Percentiles rank a stretch among this genome's conserved stretches.
Conservation (phyloP, 192 early-diverging fungal genomes). For the Dimargaris cristalligena region DNA sequence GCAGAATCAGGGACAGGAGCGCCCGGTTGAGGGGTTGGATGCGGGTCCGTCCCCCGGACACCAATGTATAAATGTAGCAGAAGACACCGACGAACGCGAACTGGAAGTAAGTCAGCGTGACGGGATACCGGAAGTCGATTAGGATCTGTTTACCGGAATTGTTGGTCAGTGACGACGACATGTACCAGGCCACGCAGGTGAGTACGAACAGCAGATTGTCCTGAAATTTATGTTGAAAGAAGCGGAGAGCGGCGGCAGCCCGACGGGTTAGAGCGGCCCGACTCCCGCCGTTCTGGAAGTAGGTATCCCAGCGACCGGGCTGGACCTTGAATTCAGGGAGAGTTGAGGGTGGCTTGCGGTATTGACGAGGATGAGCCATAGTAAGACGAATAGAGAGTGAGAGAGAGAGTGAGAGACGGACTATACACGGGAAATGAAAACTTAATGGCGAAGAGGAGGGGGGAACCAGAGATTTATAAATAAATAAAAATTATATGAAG, state of each 20-base stretch:
- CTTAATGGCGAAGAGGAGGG: too few relatives aligned
- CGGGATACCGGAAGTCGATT: conserved; percentile 55
- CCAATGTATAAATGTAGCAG: conserved; percentile 28
- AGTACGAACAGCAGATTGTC: conserved; percentile 39
- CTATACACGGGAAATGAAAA: too few relatives aligned
- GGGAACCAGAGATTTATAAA: too few relatives aligned
- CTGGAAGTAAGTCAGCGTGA: conserved; percentile 71
- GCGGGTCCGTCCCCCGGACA: conserved; percentile 23
- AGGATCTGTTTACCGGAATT: conserved; percentile 71
- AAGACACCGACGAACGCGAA: conserved; percentile 60
- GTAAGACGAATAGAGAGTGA: too few relatives aligned
- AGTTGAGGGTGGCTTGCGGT: too few relatives aligned
- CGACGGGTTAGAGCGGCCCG: neutral
- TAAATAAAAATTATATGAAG: too few relatives aligned
- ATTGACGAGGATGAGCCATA: too few relatives aligned
- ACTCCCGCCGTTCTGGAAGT: neutral
- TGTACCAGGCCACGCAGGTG: conserved; percentile 63
- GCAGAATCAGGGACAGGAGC: conserved; percentile 44
- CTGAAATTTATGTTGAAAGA: neutral
- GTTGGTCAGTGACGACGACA: conserved; percentile 65
- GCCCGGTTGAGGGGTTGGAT: conserved; percentile 34
- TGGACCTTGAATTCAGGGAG: conserved; percentile 8
- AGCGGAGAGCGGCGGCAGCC: neutral
- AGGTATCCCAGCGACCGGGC: conserved; percentile 2
- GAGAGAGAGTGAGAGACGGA: too few relatives aligned